phyloP scores from a whole-genome alignment of 1,284 basidiomycete genomes.

The Cryptococcus sp. region DNA sequence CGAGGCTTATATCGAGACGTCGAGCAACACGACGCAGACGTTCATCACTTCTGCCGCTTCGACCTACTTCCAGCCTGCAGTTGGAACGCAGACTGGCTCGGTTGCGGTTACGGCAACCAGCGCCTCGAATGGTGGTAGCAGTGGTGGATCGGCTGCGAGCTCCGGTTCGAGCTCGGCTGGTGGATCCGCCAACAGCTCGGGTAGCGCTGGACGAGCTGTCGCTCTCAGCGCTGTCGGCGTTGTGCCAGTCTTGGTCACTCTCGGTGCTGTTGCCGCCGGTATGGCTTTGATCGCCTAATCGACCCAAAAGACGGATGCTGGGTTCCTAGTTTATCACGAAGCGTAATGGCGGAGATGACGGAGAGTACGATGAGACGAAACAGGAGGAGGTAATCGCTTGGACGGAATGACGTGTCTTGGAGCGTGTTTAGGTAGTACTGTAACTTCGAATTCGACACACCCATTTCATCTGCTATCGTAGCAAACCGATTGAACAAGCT shows the following conservation, averaged over 20 bases:
- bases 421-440: too few species aligned
- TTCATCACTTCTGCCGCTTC: conserved; percentile 25
- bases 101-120: conserved; percentile 16
- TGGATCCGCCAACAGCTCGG: neutral
- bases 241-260: conserved; percentile 1
- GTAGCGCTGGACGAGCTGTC: neutral
- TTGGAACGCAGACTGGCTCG: conserved; percentile 30
- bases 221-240: neutral
- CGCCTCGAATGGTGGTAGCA: neutral
- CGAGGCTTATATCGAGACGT: conserved; percentile 48
- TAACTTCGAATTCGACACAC: too few species aligned
- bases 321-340: too few species aligned
- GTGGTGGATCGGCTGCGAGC: neutral
- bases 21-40: conserved; percentile 38
- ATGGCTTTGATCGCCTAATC: conserved; percentile 4
- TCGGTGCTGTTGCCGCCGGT: conserved; percentile 1
- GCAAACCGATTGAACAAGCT: too few species aligned
- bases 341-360: too few species aligned
- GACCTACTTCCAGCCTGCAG: conserved; percentile 33
- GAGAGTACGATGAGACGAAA: too few species aligned
- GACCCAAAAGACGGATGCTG: too few species aligned
- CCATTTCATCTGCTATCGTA: too few species aligned
- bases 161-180: neutral
- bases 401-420: too few species aligned
- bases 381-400: too few species aligned